Base-by-base conservation (phyloP, 768 basidiomycete genomes). In the Suillus cothurnatus region DNA sequence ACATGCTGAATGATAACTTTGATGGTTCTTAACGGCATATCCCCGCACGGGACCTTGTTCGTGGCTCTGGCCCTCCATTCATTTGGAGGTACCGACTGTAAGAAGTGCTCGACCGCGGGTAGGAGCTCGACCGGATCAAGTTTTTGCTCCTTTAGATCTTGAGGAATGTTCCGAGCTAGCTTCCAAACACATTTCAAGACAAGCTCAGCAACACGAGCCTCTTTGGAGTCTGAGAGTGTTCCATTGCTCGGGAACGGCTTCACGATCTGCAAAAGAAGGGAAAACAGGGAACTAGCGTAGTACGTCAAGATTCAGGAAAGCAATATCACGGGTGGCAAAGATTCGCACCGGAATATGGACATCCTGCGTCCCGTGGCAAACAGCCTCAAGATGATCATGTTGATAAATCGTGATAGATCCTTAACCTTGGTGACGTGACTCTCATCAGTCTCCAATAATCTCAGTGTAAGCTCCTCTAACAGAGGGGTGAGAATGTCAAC, bases 151-250 rank as follows among this genome's bases (percentile, higher is more conserved):
- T 86, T 86, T 55, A 99, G 84, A 74, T 96, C 94, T 72, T 95
- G 93, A 6, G 95, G 95, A 57, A 98, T 94, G 68, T 94, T 96
- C 68, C 96, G 85, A 6, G 95, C 95, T 63, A 99, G 80, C 79
- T 99, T 99, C 97, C 97, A 99, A 32, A 99, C 88, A 77, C 97
- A 99, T 81, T 98, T 97, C 65, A 95, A 78, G 21, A 94, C 94
- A 26, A 99, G 85, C 75, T 98, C 96, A 2, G 95, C 94, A 23
- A 98, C 92, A 70, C 92, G 92, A 0, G 92, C 86, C 70, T 93
- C 92, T 67, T 92, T 89, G 3, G 94, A 91, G 49, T 95, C 90
- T 1, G 86, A 77, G 31, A 85, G 73, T 23, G 91, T 91, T 34
- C 87, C 91, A 63, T 85, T 92, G 64, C 79, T 82, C 2, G 91